These are phyloP conservation scores for Aureobasidium sp. DNA, from an alignment of 2,329 filamentous ascomycete species.

Conservation along the genomic window DNA sequence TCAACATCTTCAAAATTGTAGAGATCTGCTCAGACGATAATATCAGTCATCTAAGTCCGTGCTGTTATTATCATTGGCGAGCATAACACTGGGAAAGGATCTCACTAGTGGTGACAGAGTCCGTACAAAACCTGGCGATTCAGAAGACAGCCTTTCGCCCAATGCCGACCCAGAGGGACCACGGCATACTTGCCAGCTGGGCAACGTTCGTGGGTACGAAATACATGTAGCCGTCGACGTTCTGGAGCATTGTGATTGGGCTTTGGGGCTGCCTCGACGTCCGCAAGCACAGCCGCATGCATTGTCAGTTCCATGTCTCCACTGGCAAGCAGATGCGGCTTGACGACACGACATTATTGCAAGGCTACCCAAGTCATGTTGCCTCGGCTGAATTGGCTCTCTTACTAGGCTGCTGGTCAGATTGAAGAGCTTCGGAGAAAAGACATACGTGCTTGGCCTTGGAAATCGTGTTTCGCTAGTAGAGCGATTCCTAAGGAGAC, in stretches of 20 bases:
- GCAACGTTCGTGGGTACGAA: not conserved
- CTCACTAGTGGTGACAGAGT: not conserved
- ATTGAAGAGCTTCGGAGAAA: not conserved
- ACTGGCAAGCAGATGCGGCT: slow-evolving; percentile 2
- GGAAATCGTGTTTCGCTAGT: not conserved
- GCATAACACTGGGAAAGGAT: not conserved
- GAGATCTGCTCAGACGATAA: not conserved
- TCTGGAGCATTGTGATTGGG: not conserved
- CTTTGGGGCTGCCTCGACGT: not conserved
- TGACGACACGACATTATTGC: not conserved
- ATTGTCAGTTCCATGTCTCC: not conserved
- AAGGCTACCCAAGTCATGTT: not conserved
- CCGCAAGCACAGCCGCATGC: slow-evolving; percentile 1
- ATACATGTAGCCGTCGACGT: not conserved
- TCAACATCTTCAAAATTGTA: not conserved
- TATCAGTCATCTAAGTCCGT: not conserved
- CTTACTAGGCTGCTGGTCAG: not conserved
- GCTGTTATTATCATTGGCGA: not conserved
- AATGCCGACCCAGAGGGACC: not conserved
- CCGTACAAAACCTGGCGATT: not conserved
- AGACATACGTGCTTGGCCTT: not conserved
- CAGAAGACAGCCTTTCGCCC: not conserved
- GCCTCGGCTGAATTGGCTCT: not conserved
- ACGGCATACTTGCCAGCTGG: not conserved
- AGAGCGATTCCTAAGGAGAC: not conserved